Conservation (phyloP, 345 rosid genomes). For the Murraya paniculata region DNA sequence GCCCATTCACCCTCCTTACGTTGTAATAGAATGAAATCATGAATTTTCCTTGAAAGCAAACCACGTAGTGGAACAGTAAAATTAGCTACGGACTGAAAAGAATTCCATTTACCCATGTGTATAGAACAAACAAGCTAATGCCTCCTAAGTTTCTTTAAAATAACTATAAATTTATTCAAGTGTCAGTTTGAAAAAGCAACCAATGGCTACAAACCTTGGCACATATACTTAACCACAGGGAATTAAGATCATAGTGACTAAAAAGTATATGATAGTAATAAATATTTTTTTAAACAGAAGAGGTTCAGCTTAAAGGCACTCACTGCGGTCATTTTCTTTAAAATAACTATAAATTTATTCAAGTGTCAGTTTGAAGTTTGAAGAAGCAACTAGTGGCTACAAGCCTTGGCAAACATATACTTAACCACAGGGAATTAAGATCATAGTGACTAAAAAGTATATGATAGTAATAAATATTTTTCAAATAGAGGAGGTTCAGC, state of each 20-base stretch:
- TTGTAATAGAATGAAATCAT: not conserved
- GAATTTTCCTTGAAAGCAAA: not conserved
- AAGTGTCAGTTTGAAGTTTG: not conserved
- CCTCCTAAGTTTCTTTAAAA: not conserved
- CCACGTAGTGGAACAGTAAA: not conserved
- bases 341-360: not conserved
- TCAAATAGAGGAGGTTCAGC: not conserved
- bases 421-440: not conserved
- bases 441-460: not conserved
- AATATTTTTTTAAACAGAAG: not conserved
- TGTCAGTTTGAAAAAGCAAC: not conserved
- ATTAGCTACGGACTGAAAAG: not conserved
- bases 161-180: not conserved
- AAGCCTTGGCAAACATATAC: not conserved
- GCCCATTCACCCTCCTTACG: not conserved
- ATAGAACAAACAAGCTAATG: not conserved
- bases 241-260: not conserved
- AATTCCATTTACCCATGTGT: not conserved
- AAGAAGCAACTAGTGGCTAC: not conserved
- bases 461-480: not conserved
- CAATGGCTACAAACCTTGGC: not conserved
- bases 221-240: not conserved
- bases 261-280: not conserved
- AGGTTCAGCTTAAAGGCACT: not conserved
- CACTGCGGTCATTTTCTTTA: not conserved